Percentiles rank a stretch among this genome's conserved stretches.
Conservation (phyloP, 495 filamentous ascomycete genomes). For the Lophium mytilinum region DNA sequence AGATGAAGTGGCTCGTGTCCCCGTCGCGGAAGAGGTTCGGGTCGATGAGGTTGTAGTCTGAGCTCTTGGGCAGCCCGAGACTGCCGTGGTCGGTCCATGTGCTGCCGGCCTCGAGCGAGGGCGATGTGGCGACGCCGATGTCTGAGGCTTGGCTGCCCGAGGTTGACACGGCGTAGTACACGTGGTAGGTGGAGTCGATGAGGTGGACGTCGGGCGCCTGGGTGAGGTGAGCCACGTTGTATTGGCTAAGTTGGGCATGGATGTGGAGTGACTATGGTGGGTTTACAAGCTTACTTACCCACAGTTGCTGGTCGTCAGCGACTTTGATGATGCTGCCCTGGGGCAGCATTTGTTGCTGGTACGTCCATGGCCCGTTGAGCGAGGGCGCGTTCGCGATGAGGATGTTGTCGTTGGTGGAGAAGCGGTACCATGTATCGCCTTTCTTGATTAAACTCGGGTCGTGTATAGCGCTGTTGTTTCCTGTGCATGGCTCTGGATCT, state of each 20-base stretch:
- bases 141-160: conserved; percentile 54
- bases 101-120: conserved; percentile 47
- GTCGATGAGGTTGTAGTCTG: conserved; percentile 64
- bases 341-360: conserved; percentile 33
- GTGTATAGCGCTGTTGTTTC: conserved; percentile 51
- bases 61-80: conserved; percentile 39
- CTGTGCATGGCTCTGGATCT: conserved; percentile 49
- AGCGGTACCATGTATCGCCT: conserved; percentile 64
- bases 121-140: conserved; percentile 62
- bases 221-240: too few species aligned
- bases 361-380: conserved; percentile 48
- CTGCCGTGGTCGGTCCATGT: conserved; percentile 51
- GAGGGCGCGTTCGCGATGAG: conserved; percentile 48
- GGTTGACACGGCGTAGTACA: conserved; percentile 60
- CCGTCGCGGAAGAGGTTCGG: conserved; percentile 47
- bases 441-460: conserved; percentile 54
- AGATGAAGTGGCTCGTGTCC: conserved; percentile 45
- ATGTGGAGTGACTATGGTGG: not conserved
- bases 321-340: conserved; percentile 48
- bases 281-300: conserved; percentile 37
- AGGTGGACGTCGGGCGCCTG: conserved; percentile 60
- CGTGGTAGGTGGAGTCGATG: conserved; percentile 50
- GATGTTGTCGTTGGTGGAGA: conserved; percentile 56
- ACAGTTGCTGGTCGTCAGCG: conserved; percentile 46
- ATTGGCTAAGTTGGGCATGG: not conserved